Conservation (phyloP, 140 eudicot species). For the Senecio squalidus region DNA sequence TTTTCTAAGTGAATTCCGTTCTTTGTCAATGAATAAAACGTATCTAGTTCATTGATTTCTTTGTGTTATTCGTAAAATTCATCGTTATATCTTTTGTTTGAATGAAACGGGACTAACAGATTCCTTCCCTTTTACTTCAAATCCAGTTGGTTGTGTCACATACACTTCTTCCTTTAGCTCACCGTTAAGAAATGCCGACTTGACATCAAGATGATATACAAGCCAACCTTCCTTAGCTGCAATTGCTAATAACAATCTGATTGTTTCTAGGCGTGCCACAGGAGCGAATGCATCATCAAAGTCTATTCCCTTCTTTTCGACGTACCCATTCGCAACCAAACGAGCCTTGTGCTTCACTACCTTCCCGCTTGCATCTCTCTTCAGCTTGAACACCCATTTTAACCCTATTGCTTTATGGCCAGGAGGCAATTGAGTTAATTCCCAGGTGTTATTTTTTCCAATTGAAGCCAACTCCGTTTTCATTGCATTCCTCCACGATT, state of each 20-base stretch:
- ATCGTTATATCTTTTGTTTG: too few relatives aligned
- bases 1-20: too few relatives aligned
- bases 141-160: too few relatives aligned
- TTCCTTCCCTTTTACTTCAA: too few relatives aligned
- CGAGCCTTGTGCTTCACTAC: neutral
- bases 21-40: too few relatives aligned
- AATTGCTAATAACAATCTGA: neutral
- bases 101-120: too few relatives aligned
- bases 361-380: neutral
- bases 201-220: neutral
- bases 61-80: too few relatives aligned
- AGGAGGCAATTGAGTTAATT: neutral
- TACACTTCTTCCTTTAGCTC: too few relatives aligned
- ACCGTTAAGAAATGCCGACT: too few relatives aligned
- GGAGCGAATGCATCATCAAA: neutral
- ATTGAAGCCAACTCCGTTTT: neutral
- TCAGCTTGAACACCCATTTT: neutral
- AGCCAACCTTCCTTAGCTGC: too few relatives aligned
- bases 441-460: neutral
- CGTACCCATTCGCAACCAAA: neutral
- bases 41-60: too few relatives aligned
- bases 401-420: neutral
- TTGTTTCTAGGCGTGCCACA: neutral
- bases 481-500: neutral
- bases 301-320: neutral